Evolutionary conservation across 208 protist genomes (phyloP), one percentile per base, ranked within the genome.

Genomic region (Trypanosoma grayi): DNA sequence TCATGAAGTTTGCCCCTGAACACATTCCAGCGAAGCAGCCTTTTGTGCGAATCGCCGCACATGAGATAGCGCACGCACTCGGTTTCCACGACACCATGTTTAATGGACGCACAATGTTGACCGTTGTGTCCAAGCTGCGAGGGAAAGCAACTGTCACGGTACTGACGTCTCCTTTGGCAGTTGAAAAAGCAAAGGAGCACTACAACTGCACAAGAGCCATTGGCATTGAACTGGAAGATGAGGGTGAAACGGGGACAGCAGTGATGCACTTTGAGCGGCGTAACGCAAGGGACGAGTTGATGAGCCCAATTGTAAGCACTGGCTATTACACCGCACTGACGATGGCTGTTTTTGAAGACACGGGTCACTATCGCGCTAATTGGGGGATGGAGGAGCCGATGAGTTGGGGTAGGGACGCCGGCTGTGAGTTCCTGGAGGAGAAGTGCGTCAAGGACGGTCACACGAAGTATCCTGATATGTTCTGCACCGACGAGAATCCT

Each of bases 211-310:
- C 4, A n/a, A 33, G 0, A 1, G 8, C 50, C 13, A 2, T 54
- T 1, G 70, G 75, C 27, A 70, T 77, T 60, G 66, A 74, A 56
- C 33, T 82, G 55, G 60, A 72, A 28, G 65, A 77, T 51, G 45
- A 55, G 27, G 52, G 39, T 11, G 61, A 37, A 7, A 31, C 37
- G 2, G 40, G 58, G 30, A 62, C 46, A 16, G 0, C 22, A 7
- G 27, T 37, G 27, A 11, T 30, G 22, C 70, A 75, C 61, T 82
- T 70, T 64, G 59, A 66, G 16, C 20, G 48, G 27, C 70, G 75
- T 27, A 75, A 75, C 54, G 57, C 59, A 24, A 67, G 62, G 55
- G 61, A 70, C 13, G 75, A 82, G 25, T 25, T 82, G 37, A 82
- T 82, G 57, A 34, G 18, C 30, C 45, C 18, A 16, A 40, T 41